Evolutionary conservation across 1,139 yeast genomes (phyloP), one percentile per base, ranked within the genome.

Genomic region (Blastobotrys malaysiensis): DNA sequence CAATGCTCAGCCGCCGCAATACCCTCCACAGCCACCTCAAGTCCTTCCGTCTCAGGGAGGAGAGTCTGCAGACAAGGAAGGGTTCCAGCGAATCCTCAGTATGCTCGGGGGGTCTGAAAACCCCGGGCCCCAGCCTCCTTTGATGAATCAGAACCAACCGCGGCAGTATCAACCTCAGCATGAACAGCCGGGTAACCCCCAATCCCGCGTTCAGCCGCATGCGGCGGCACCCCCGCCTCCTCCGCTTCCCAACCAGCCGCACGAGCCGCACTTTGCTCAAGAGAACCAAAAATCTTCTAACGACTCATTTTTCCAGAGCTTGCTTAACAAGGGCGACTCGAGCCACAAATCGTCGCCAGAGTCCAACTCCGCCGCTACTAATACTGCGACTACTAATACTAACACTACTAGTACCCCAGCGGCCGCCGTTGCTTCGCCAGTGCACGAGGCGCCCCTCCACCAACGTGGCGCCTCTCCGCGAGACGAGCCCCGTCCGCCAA

Each of bases 81-180:
- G 73, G 16, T 67, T 66, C 55, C 61, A 61, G 54, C 60, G 72
- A n/a, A 68, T 69, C 27, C 64, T 69, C 68, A 65, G 66, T 1
- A 65, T 67, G 64, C 65, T 70, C 22, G 71, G 51, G 31, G 44
- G 46, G 16, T 46, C 55, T 1, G 43, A 52, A n/a, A 6, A 6
- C 5, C 16, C 16, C 16, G 13, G 5, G 16, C 16, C 39, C 3
- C 39, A 11, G 3, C 39, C 6, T 2, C 39, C 16, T 5, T 9
- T 9, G 26, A 9, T 22, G 14, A 14, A 11, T 7, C 39, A 31
- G 31, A 7, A 5, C 13, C 31, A 26, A 7, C 31, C 5, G 31
- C 31, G 3, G 7, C 31, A 26, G 3, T 9, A 26, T 26, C 31
- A 26, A 7, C 14, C 11, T 6, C 39, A 31, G 16, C 39, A 31